Conservation (phyloP, 106 monocot species). For the Platanthera guangdongensis region DNA sequence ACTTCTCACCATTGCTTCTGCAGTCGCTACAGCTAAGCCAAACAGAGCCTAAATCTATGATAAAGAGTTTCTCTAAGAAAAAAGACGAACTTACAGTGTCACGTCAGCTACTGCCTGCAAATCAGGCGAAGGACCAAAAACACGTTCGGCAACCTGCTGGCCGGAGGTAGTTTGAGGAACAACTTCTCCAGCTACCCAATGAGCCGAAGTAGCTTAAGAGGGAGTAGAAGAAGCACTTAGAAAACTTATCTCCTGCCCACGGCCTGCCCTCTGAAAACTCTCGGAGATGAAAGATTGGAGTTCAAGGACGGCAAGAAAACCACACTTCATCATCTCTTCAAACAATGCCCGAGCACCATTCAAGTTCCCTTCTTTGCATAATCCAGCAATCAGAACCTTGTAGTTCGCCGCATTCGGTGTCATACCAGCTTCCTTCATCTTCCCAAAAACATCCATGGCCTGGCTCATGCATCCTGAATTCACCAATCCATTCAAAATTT, state of each 20-base stretch:
- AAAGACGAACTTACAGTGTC: too few species aligned
- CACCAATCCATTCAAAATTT: constrained; percentile 50
- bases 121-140: background rate
- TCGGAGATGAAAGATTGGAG: constrained; percentile 33
- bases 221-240: constrained; percentile 16
- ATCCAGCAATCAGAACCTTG: constrained; percentile 44
- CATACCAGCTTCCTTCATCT: constrained; percentile 48
- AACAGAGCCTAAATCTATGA: too few species aligned
- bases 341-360: constrained; percentile 35
- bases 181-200: background rate
- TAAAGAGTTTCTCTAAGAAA: too few species aligned
- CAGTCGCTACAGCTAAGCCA: too few species aligned
- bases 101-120: background rate
- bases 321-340: constrained; percentile 51
- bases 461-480: constrained; percentile 27
- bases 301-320: constrained; percentile 19
- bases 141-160: background rate
- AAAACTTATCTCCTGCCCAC: constrained; percentile 33
- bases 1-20: too few species aligned
- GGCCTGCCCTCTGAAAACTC: constrained; percentile 46
- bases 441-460: constrained; percentile 42
- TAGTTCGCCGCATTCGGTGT: constrained; percentile 38
- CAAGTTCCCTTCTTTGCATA: constrained; percentile 49
- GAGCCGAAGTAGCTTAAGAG: constrained; percentile 4
- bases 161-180: background rate